Conservation (phyloP, 2,329 filamentous ascomycete species). For the Pseudocercospora musae region DNA sequence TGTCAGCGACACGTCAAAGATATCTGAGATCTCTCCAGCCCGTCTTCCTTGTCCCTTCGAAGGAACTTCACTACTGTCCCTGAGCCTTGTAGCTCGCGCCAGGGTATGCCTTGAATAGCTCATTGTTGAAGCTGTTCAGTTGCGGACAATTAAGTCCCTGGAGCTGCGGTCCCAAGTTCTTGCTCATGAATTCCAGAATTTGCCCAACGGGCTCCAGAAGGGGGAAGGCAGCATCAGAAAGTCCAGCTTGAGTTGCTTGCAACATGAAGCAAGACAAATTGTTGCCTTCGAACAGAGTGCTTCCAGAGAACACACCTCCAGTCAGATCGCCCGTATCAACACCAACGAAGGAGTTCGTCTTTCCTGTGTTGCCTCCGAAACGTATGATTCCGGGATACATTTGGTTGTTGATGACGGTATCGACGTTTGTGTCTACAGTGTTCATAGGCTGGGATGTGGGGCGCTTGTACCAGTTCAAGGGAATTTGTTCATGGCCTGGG, state of each 20-base stretch:
- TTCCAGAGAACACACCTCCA: conserved; percentile 27
- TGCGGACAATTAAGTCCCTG: conserved; percentile 14
- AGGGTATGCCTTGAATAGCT: conserved; percentile 16
- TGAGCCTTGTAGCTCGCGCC: conserved; percentile 4
- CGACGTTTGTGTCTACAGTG: conserved; percentile 22
- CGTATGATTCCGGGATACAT: conserved; percentile 29
- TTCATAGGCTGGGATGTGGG: conserved; percentile 31
- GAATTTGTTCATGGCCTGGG: conserved; percentile 34
- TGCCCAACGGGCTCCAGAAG: conserved; percentile 12
- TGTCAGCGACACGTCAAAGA: not conserved
- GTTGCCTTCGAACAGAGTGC: conserved; percentile 30
- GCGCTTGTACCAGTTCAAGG: conserved; percentile 37
- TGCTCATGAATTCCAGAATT: conserved; percentile 10
- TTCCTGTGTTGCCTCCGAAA: conserved; percentile 38
- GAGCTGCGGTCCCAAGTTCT: conserved; percentile 15
- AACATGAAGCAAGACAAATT: conserved; percentile 38
- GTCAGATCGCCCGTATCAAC: conserved; percentile 38
- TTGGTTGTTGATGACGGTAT: conserved; percentile 13
- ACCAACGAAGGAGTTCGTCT: conserved; percentile 34
- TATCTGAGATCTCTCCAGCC: no score
- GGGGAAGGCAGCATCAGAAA: conserved; percentile 27
- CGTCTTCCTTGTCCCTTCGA: not conserved
- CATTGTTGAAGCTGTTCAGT: conserved; percentile 16
- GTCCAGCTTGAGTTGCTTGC: conserved; percentile 23
- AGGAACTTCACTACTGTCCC: not conserved